Base-by-base conservation (phyloP, 2,329 filamentous ascomycete species). In the Aspergillus intermedius region DNA sequence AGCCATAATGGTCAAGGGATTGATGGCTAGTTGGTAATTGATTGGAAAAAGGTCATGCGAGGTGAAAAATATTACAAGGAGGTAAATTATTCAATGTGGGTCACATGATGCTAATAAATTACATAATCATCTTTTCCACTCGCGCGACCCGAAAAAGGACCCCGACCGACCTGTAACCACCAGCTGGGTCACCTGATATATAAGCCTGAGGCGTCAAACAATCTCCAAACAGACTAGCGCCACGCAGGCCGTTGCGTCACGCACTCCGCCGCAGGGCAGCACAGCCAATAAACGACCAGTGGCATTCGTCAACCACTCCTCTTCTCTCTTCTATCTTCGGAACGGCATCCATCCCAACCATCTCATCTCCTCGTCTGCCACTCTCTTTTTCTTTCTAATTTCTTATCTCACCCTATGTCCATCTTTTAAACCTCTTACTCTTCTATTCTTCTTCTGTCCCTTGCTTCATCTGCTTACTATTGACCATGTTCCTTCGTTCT, bases 401-500 rank as follows among this genome's bases (percentile, higher is more conserved):
- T 42, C 13, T 42, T 17, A 25, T 43, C 41, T 43, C 41, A 43
- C 23, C 41, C 25, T 25, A 43, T 17, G 41, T 43, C 41, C 41
- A 43, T 43, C 41, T 25, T 43, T 43, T 43, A 43, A 30, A 15
- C 9, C 2, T 15, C 12, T 43, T 25, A 21, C 9, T 19, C 19
- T 21, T 13, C 17, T 40, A 40, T 19, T 40, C 8, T 40, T 40
- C 17, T 40, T 40, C 34, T 17, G 6, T 35, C 15, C 13, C 5
- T 35, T 35, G 5, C 5, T 35, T 35, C 34, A n/a, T 35, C 13
- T 35, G 13, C 34, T 35, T 35, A 17, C 5, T 22, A 13, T 40
- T 22, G 23, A 62, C 51, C 50, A 71, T 69, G 66, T 60, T 65
- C 50, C 51, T 68, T 51, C 63, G 63, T 48, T 69, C 65, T 47